These are phyloP conservation scores for Trametes coccinea DNA, from an alignment of 768 basidiomycete genomes.

Conservation along the genomic window DNA sequence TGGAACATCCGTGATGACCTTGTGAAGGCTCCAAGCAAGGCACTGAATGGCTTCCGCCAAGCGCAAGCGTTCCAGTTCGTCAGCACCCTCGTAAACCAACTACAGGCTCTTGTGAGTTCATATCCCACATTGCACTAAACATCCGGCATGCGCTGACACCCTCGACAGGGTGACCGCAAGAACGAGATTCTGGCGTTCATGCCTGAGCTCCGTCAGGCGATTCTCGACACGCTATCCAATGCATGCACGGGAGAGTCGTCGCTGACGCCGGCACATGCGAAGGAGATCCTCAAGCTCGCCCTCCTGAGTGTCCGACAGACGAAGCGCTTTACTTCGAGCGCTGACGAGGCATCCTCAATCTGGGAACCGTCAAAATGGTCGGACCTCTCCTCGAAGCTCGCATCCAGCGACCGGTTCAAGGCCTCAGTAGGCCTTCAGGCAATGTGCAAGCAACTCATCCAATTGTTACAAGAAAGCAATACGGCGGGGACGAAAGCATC, in stretches of 20 bases:
- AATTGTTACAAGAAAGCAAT: constrained; percentile 24
- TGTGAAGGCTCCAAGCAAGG: constrained; percentile 53
- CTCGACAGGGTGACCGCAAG: constrained; percentile 35
- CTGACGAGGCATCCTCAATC: constrained; percentile 35
- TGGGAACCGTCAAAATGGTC: constrained; percentile 70
- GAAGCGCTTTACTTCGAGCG: constrained; percentile 42
- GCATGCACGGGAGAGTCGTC: constrained; percentile 48
- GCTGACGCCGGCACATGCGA: constrained; percentile 65
- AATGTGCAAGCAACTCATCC: constrained; percentile 64
- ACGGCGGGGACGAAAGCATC: constrained; percentile 11
- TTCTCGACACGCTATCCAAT: constrained; percentile 49
- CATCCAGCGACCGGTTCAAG: constrained; percentile 58
- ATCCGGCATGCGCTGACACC: constrained; percentile 6
- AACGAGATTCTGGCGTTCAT: constrained; percentile 53
- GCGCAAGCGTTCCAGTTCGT: constrained; percentile 75
- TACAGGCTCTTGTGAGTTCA: constrained; percentile 48
- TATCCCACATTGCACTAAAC: not conserved
- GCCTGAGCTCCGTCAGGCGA: constrained; percentile 45
- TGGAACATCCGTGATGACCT: constrained; percentile 67
- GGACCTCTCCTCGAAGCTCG: constrained; percentile 46
- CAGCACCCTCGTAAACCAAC: constrained; percentile 58
- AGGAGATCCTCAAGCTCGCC: constrained; percentile 76
- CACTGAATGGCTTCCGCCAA: constrained; percentile 77
- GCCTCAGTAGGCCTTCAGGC: constrained; percentile 59
- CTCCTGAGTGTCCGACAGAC: constrained; percentile 66